Evolutionary conservation across 108 stramenopile genomes (phyloP).

Genomic region (Nitzschia inconspicua): DNA sequence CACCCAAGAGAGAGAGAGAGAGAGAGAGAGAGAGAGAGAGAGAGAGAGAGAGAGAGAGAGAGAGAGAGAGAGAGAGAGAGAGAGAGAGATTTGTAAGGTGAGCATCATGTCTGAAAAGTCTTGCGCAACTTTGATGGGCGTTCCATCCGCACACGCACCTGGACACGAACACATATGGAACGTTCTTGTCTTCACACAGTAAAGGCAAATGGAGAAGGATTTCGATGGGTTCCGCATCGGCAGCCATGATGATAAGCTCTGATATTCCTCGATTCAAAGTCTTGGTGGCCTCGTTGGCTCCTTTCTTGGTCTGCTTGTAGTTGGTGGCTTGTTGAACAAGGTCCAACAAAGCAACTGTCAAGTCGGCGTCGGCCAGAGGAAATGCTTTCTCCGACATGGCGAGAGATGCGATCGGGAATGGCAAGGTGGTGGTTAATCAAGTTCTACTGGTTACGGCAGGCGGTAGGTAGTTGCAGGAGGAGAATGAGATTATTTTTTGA

Average conservation of each 20-base stretch:
- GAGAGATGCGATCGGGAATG: not conserved
- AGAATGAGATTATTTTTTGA: not conserved
- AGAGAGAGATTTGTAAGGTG: not conserved
- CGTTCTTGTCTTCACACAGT: slow-evolving; percentile 99
- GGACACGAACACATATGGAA: slow-evolving; percentile 99
- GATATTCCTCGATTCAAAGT: slow-evolving; percentile 98
- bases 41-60: not conserved
- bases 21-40: not conserved
- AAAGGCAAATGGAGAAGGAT: slow-evolving; percentile 98
- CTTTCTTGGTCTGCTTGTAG: slow-evolving; percentile 96
- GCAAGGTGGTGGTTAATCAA: not conserved
- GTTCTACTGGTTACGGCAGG: not conserved
- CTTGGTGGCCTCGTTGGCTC: slow-evolving; percentile 99
- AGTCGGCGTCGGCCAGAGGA: slow-evolving; percentile 97
- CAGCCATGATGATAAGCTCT: slow-evolving; percentile 98
- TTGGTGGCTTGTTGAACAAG: slow-evolving; percentile 93
- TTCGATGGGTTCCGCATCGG: slow-evolving; percentile 99
- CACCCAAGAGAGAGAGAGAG: not conserved
- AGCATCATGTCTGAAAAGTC: not conserved
- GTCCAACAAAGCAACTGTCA: slow-evolving; percentile 97
- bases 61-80: not conserved
- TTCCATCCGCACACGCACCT: slow-evolving; percentile 41
- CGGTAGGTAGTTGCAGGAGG: not conserved
- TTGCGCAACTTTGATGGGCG: not conserved
- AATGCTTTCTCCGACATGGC: slow-evolving; percentile 94